A percentile compares a stretch with the other conserved stretches of the same genome.
Conservation (phyloP, 2,329 filamentous ascomycete genomes). For the Trichoderma asperellum region DNA sequence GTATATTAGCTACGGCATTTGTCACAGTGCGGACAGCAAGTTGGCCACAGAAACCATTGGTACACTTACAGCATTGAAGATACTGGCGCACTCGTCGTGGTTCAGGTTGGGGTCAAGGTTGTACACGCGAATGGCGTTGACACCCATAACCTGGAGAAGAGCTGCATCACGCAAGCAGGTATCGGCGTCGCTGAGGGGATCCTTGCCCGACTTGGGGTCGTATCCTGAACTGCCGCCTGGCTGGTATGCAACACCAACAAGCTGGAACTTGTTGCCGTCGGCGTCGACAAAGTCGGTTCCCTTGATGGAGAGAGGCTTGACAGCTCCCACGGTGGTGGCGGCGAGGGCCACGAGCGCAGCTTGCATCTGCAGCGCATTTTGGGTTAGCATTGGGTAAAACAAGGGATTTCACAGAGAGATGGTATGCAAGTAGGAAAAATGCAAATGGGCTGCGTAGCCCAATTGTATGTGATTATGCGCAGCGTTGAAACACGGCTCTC, state of each 20-base stretch:
- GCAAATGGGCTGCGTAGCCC: not conserved
- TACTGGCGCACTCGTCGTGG: slow-evolving; percentile 68
- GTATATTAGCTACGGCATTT: slow-evolving; percentile 19
- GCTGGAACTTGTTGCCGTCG: slow-evolving; percentile 63
- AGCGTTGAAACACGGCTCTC: not conserved
- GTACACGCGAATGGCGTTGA: slow-evolving; percentile 72
- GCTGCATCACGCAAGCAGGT: slow-evolving; percentile 67
- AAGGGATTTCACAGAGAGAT: not conserved
- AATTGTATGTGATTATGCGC: not conserved
- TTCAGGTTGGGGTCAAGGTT: slow-evolving; percentile 68
- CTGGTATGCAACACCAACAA: slow-evolving; percentile 71
- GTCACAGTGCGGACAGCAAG: not conserved
- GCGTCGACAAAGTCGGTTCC: slow-evolving; percentile 65
- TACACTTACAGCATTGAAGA: slow-evolving; percentile 62
- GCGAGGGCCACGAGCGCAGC: slow-evolving; percentile 56
- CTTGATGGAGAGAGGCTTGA: slow-evolving; percentile 59
- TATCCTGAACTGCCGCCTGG: slow-evolving; percentile 68
- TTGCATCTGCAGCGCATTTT: slow-evolving; percentile 39
- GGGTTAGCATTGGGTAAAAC: not conserved
- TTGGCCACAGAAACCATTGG: not conserved
- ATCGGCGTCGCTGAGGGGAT: slow-evolving; percentile 63
- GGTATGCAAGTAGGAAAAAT: not conserved
- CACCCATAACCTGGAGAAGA: slow-evolving; percentile 65
- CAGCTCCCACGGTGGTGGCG: slow-evolving; percentile 58
- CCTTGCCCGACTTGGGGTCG: slow-evolving; percentile 56